phyloP scores from a whole-genome alignment of 2,329 filamentous ascomycete genomes.

The Colletotrichum eleusines region DNA sequence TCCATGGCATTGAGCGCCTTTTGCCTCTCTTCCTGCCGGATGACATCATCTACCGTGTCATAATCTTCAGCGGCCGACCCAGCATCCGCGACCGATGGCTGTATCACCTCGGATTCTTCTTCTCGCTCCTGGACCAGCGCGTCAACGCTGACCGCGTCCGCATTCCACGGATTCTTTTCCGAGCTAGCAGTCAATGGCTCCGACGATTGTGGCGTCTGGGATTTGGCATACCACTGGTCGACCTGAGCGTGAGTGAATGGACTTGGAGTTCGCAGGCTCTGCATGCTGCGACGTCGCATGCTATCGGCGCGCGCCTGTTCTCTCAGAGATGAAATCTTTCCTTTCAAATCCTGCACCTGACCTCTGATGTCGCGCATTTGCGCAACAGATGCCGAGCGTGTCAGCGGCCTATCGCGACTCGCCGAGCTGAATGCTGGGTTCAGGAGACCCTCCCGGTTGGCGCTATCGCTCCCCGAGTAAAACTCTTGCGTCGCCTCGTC shows the following conservation, averaged over 20 bases:
- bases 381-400: constrained; percentile 77
- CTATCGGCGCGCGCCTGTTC: constrained; percentile 84
- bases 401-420: constrained; percentile 62
- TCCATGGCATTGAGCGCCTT: constrained; percentile 36
- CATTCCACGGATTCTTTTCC: constrained; percentile 48
- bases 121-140: constrained; percentile 44
- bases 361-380: constrained; percentile 81
- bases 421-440: constrained; percentile 59
- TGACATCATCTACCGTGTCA: constrained; percentile 46
- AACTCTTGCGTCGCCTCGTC: constrained; percentile 55
- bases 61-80: constrained; percentile 46
- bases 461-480: constrained; percentile 49
- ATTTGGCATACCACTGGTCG: constrained; percentile 64
- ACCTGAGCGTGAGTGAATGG: constrained; percentile 79
- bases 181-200: constrained; percentile 40
- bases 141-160: constrained; percentile 47
- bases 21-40: constrained; percentile 45
- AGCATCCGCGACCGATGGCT: constrained; percentile 44
- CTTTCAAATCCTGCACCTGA: constrained; percentile 87
- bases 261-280: constrained; percentile 80
- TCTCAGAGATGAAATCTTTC: constrained; percentile 83
- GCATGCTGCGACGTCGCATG: constrained; percentile 80
- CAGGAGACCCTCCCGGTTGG: constrained; percentile 53
- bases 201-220: constrained; percentile 45
- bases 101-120: constrained; percentile 24